These are phyloP conservation scores for Kwoniella bestiolae DNA, from an alignment of 768 basidiomycete genomes.

Conservation along the genomic window DNA sequence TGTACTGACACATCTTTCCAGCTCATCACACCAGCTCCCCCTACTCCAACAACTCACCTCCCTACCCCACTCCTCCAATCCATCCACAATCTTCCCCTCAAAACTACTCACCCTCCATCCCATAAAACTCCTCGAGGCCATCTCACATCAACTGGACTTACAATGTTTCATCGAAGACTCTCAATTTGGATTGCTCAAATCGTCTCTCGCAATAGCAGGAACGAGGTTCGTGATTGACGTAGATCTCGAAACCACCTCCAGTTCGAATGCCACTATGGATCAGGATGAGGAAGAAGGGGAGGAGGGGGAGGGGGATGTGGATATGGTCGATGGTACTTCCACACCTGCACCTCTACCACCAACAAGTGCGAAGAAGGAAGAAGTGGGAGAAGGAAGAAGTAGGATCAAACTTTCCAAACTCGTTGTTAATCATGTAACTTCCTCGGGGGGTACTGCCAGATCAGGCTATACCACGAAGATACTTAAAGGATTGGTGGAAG, in stretches of 20 bases:
- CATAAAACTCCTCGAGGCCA: constrained; percentile 28
- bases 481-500: constrained; percentile 22
- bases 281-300: constrained; percentile 24
- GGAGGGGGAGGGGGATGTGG: constrained; percentile 14
- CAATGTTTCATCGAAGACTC: constrained; percentile 51
- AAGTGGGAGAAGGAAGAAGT: constrained; percentile 28
- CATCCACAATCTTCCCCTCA: constrained; percentile 21
- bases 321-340: no score
- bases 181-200: constrained; percentile 49
- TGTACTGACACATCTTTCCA: neutral
- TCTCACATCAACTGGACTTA: constrained; percentile 35
- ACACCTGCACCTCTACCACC: no score
- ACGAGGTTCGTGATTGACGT: constrained; percentile 47
- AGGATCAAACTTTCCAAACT: constrained; percentile 38
- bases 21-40: neutral
- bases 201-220: constrained; percentile 44
- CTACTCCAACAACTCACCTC: constrained; percentile 1
- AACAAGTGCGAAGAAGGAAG: no score
- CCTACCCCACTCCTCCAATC: neutral
- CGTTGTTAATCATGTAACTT: constrained; percentile 36
- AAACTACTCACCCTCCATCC: constrained; percentile 20
- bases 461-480: constrained; percentile 28
- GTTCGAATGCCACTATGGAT: constrained; percentile 27
- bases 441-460: constrained; percentile 27
- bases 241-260: constrained; percentile 42